Percentiles rank a stretch among this genome's conserved stretches.
These are phyloP conservation scores for Elongisporangium undulatum DNA, from an alignment of 352 stramenopile species.

Conservation along the genomic window DNA sequence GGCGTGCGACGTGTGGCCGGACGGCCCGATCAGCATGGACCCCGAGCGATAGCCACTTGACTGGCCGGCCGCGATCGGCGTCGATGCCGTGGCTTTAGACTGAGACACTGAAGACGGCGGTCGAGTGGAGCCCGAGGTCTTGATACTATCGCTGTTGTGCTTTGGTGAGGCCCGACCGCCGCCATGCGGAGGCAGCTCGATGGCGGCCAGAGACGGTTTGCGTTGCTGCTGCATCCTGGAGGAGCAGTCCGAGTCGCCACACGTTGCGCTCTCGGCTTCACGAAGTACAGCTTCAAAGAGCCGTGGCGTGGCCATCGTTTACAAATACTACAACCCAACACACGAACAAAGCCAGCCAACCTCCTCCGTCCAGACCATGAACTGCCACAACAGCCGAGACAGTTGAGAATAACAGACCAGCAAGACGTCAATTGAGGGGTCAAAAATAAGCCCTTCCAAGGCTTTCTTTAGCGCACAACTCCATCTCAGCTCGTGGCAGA, in stretches of 20 bases:
- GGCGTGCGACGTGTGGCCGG: slow-evolving; percentile 40
- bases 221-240: neutral
- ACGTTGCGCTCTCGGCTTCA: neutral
- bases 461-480: neutral
- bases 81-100: neutral
- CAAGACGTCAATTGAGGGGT: neutral
- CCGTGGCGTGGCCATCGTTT: neutral
- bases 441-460: neutral
- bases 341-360: neutral
- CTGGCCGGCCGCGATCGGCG: neutral
- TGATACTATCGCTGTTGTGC: neutral
- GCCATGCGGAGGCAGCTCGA: neutral
- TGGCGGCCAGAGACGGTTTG: neutral
- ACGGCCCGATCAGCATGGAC: neutral
- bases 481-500: no score
- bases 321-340: neutral
- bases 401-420: neutral
- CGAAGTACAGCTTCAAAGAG: neutral
- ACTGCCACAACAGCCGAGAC: neutral
- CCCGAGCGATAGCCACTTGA: neutral
- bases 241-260: neutral
- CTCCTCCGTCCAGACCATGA: neutral
- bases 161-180: neutral
- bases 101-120: neutral
- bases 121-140: neutral